Conservation (phyloP, 2,329 filamentous ascomycete genomes). For the Grosmannia clavigera region DNA sequence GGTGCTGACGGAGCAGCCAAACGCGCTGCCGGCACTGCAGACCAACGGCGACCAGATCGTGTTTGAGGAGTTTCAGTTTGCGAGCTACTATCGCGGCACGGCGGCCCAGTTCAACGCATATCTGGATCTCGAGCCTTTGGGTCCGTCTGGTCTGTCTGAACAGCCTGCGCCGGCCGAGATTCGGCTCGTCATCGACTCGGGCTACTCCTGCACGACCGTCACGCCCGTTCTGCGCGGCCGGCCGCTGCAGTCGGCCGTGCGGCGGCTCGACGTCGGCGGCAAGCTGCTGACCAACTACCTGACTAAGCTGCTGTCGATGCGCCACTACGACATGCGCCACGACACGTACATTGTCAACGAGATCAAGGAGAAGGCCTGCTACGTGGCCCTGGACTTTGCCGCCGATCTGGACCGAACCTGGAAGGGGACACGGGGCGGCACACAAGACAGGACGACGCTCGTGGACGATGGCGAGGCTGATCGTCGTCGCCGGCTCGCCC, state of each 20-base stretch:
- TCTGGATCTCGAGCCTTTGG: slow-evolving; percentile 37
- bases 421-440: slow-evolving; percentile 50
- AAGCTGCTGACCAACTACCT: slow-evolving; percentile 90
- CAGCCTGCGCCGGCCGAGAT: slow-evolving; percentile 45
- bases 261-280: slow-evolving; percentile 80
- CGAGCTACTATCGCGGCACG: slow-evolving; percentile 70
- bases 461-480: slow-evolving; percentile 19
- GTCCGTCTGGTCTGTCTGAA: too few relatives aligned
- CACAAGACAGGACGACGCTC: too few relatives aligned
- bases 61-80: slow-evolving; percentile 94
- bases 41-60: slow-evolving; percentile 91
- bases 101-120: slow-evolving; percentile 70
- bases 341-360: slow-evolving; percentile 90
- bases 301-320: slow-evolving; percentile 75
- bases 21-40: slow-evolving; percentile 68
- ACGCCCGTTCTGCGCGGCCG: slow-evolving; percentile 74
- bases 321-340: slow-evolving; percentile 92
- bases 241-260: slow-evolving; percentile 67
- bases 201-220: slow-evolving; percentile 85
- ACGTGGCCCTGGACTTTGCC: slow-evolving; percentile 65
- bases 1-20: slow-evolving; percentile 75
- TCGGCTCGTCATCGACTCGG: slow-evolving; percentile 78
- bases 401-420: slow-evolving; percentile 69
- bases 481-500: slow-evolving; percentile 37
- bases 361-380: slow-evolving; percentile 86